Base-by-base conservation (phyloP, 73 alveolate genomes). In the Diophrys appendiculata region DNA sequence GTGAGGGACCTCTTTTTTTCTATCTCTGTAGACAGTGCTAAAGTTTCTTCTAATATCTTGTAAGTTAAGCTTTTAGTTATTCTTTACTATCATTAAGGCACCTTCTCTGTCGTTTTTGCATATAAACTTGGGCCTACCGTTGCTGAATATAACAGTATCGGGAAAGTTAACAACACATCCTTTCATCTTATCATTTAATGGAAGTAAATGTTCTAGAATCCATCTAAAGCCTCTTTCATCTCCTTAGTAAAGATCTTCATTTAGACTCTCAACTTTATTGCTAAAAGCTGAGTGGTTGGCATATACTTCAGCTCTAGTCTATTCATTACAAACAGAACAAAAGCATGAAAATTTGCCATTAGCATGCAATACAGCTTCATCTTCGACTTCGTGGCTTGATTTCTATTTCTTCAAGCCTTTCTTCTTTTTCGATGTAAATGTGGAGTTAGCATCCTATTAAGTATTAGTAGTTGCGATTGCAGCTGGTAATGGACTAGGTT, bases 61-160 rank as follows among this genome's bases (percentile, higher is more conserved):
- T 1, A 83, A 71, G 13, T 69, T 82, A 3, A 83, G 77, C 80
- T 76, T 83, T 18, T 43, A 29, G 29, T 29, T 31, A 33, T 83
- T 35, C 68, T 76, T 73, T 11, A 83, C 54, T 1, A 34, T 33
- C 74, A 34, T 52, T 22, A 83, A 52, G 65, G 81, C 64, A 24
- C 86, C 86, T 23, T 74, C 86, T 43, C 67, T 83, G 35, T 83
- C 91, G 31, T 32, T 54, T 52, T 67, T 83, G n/a, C 85, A 83
- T 32, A 83, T 83, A 31, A 83, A 83, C 65, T 65, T 29, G 8
- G 91, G 91, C 54, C 76, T 83, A 32, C 91, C 91, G 1, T 73
- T 53, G 35, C 54, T 28, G 72, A 83, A 83, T 73, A 72, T 73
- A 3, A 83, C 91, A 0, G 84, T 35, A 60, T 83, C 91, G n/a